A percentile compares a stretch with the other conserved stretches of the same genome.
Evolutionary conservation across 371 early-diverging fungal species (phyloP).

Genomic region (Actinomucor elegans): DNA sequence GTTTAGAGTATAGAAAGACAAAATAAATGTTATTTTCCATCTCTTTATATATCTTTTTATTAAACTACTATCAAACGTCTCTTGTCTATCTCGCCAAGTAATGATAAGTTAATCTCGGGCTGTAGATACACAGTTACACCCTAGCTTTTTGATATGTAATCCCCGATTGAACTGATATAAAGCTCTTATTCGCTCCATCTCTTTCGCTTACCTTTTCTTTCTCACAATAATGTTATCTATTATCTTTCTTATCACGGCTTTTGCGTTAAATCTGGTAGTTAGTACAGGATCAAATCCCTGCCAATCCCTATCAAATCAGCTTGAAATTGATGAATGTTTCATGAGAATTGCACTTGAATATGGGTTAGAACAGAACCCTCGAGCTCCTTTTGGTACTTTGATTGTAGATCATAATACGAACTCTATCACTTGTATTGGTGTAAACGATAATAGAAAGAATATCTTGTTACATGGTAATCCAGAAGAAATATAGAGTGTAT

Average conservation of each 20-base stretch:
- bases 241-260: constrained; percentile 15
- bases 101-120: no score
- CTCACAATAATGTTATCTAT: constrained; percentile 14
- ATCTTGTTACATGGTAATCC: constrained; percentile 28
- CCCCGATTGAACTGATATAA: no score
- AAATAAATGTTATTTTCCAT: background rate
- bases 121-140: no score
- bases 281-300: background rate
- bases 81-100: no score
- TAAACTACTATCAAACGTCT: no score
- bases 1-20: background rate
- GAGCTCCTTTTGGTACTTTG: constrained; percentile 30
- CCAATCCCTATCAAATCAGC: constrained; percentile 1
- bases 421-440: constrained; percentile 29
- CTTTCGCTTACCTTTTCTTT: background rate
- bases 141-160: no score
- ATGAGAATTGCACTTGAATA: constrained; percentile 30
- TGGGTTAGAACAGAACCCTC: constrained; percentile 25
- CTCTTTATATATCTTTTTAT: constrained; percentile 1
- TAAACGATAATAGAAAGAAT: constrained; percentile 27
- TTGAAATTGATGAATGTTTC: constrained; percentile 23
- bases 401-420: constrained; percentile 32
- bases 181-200: background rate
- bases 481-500: background rate
- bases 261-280: background rate